phyloP scores from a whole-genome alignment of 768 basidiomycete species.

The Auricularia cornea region DNA sequence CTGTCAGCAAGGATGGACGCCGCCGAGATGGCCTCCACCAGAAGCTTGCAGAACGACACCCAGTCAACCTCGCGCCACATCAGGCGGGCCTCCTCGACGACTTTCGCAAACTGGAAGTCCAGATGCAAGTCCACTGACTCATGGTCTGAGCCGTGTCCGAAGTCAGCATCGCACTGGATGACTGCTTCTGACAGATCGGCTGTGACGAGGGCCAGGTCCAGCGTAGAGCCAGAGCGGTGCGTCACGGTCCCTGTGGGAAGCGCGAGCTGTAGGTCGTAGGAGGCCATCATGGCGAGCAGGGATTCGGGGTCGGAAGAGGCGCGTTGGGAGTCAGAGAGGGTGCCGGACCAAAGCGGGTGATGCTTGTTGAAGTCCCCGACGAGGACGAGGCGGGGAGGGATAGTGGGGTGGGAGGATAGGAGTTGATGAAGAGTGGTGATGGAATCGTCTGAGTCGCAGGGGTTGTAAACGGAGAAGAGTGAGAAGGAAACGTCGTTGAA shows the following conservation, averaged over 20 bases:
- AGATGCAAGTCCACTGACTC: background rate
- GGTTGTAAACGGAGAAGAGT: background rate
- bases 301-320: background rate
- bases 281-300: background rate
- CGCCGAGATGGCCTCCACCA: background rate
- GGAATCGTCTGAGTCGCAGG: background rate
- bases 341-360: slow-evolving; percentile 2
- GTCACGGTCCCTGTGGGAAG: background rate
- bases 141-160: background rate
- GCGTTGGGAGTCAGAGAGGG: background rate
- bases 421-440: background rate
- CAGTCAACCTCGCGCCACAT: background rate
- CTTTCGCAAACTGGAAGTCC: background rate
- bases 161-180: background rate
- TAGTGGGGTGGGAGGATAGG: background rate
- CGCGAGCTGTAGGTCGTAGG: background rate
- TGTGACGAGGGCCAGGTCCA: background rate
- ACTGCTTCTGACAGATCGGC: background rate
- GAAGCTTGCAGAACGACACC: background rate
- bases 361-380: slow-evolving; percentile 5
- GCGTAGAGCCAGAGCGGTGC: background rate
- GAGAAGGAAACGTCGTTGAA: background rate
- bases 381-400: background rate
- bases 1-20: background rate
- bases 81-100: background rate